Base-by-base conservation (phyloP, 495 filamentous ascomycete species). In the Penicillium argentinense region DNA sequence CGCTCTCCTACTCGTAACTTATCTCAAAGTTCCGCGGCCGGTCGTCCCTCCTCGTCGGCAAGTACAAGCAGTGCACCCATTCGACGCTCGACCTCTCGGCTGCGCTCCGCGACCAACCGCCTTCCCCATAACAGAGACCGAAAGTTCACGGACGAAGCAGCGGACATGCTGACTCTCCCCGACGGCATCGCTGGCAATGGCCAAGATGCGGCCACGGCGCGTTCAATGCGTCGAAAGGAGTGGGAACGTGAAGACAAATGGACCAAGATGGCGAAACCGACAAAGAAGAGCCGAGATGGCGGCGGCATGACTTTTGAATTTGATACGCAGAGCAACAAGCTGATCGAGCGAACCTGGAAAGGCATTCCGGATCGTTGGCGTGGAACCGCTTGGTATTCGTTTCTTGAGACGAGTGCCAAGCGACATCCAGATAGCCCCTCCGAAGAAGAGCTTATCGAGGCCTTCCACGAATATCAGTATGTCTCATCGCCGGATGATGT, bases 361-460 rank as follows among this genome's bases (percentile, higher is more conserved):
- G 93, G 93, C 25, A 96, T 99, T 48, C 93, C 93, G 2, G 93
- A 99, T 67, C 83, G 89, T 50, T 99, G 93, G 93, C 83, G 93
- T 17, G 78, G 87, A 21, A 88, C 89, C 4, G 93, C 95, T 9
- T 99, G 93, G 93, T 88, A 90, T 64, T 86, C 91, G 5, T 99
- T 99, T 66, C 77, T 99, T 5, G 79, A 83, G n/a, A 66, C 86
- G 8, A 92, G 87, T 59, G 88, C 90, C n/a, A 85, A 79, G 61
- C 77, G 71, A 38, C 75, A 78, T 44, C 73, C 69, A 43, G 75
- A 74, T 53, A 77, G 75, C 26, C 76, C 80, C 3, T 73, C 79
- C 1, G 89, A 96, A 39, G 79, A 84, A 22, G 74, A 89, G 32
- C 77, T 99, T 13, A 82, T 87, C 25, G 72, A 75, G 24, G 77